Conservation (phyloP, 192 early-diverging fungal species). For the Entrophospora sp. region DNA sequence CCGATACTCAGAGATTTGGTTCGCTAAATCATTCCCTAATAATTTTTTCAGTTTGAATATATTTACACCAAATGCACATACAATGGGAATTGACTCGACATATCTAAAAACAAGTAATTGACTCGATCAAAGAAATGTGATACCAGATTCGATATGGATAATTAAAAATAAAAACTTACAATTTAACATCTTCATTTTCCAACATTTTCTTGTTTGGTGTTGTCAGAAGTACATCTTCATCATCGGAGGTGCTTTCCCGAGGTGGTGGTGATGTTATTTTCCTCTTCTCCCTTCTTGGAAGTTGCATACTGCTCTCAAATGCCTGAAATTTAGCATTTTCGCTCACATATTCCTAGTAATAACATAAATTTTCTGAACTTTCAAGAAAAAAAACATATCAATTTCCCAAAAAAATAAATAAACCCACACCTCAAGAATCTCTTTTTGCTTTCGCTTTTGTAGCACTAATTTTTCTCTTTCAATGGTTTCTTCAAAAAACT, state of each 20-base stretch:
- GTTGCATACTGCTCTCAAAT: neutral
- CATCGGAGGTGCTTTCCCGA: neutral
- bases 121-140: conserved; percentile 1
- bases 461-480: neutral
- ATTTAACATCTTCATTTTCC: conserved; percentile 1
- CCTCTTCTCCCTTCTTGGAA: neutral
- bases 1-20: conserved; percentile 5
- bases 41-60: neutral
- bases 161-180: too few relatives aligned
- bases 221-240: too few relatives aligned
- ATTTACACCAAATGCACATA: conserved; percentile 17
- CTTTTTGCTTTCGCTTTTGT: conserved; percentile 2
- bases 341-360: neutral
- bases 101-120: conserved; percentile 10
- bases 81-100: neutral
- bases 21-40: conserved; percentile 1
- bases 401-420: neutral
- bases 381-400: neutral
- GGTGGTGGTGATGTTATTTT: neutral
- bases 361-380: neutral
- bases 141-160: neutral
- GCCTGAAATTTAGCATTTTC: conserved; percentile 3
- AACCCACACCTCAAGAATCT: neutral
- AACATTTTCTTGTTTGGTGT: conserved; percentile 4
- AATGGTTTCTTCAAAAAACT: neutral